Percentiles rank a stretch among this genome's conserved stretches.
Conservation (phyloP, 2,329 filamentous ascomycete genomes). For the Diplodia seriata region DNA sequence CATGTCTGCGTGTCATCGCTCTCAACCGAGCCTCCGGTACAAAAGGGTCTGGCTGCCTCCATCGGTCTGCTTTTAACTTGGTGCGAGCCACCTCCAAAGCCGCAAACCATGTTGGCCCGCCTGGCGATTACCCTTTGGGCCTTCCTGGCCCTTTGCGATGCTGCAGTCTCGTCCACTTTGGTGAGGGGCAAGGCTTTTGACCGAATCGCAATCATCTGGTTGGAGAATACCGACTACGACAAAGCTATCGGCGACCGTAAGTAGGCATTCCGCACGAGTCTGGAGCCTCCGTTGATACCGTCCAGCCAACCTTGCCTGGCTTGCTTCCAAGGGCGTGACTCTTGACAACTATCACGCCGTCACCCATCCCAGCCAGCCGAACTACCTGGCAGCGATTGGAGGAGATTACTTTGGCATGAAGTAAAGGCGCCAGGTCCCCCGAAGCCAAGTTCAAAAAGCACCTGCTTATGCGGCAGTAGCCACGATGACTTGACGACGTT, state of each 20-base stretch:
- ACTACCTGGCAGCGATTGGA: slow-evolving; percentile 72
- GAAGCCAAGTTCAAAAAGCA: neutral
- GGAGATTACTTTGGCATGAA: slow-evolving; percentile 78
- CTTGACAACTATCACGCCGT: slow-evolving; percentile 63
- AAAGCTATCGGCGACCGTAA: slow-evolving; percentile 68
- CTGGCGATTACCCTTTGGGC: neutral
- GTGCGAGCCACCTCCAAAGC: neutral
- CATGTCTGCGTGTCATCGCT: neutral
- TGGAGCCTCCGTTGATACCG: slow-evolving; percentile 36
- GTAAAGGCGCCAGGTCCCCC: neutral
- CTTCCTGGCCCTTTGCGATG: slow-evolving; percentile 1
- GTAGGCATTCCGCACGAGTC: slow-evolving; percentile 38
- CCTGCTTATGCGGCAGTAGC: slow-evolving; percentile 52
- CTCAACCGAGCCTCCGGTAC: neutral
- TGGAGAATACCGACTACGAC: slow-evolving; percentile 76
- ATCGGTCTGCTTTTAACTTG: neutral
- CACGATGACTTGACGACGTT: slow-evolving; percentile 60
- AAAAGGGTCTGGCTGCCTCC: neutral
- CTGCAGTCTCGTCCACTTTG: slow-evolving; percentile 7
- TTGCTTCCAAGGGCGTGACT: slow-evolving; percentile 68
- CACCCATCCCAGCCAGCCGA: slow-evolving; percentile 77
- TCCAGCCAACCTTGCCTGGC: slow-evolving; percentile 60
- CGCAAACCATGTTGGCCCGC: slow-evolving; percentile 10
- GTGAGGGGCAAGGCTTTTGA: slow-evolving; percentile 73
- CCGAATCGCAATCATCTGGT: slow-evolving; percentile 74